These are phyloP conservation scores for Onygenales sp. DNA, from an alignment of 2,329 filamentous ascomycete genomes.

Conservation along the genomic window DNA sequence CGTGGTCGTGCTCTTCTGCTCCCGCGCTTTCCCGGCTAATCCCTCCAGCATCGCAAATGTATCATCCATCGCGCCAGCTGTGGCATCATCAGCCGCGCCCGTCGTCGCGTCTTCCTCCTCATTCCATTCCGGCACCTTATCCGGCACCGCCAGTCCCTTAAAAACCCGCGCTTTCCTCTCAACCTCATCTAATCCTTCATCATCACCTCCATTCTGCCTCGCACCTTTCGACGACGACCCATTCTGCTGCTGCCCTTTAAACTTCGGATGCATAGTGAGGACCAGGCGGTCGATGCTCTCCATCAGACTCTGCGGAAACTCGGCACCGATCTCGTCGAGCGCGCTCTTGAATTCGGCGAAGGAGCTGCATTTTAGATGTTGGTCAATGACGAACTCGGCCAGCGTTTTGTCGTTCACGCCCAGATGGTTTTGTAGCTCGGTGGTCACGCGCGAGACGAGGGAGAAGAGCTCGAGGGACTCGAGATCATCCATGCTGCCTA, in stretches of 20 bases:
- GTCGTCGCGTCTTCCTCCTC: conserved; percentile 36
- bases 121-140: conserved; percentile 53
- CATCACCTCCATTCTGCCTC: conserved; percentile 31
- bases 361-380: conserved; percentile 65
- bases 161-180: conserved; percentile 82
- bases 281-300: conserved; percentile 88
- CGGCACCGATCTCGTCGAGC: conserved; percentile 67
- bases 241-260: conserved; percentile 50
- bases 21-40: conserved; percentile 57
- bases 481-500: conserved; percentile 68
- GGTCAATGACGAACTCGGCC: conserved; percentile 90
- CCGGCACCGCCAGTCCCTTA: conserved; percentile 76
- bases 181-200: conserved; percentile 33
- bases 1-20: conserved; percentile 24
- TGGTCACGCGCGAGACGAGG: conserved; percentile 88
- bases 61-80: conserved; percentile 71
- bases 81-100: conserved; percentile 27
- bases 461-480: conserved; percentile 85
- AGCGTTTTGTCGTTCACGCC: conserved; percentile 89
- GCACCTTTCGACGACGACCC: conserved; percentile 26
- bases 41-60: conserved; percentile 87
- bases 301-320: conserved; percentile 75
- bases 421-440: conserved; percentile 87
- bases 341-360: conserved; percentile 65
- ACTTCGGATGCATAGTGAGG: conserved; percentile 80